These are phyloP conservation scores for Physcomitrellopsis africana DNA, from an alignment of 225 moss, liverwort and hornwort species.

Conservation along the genomic window DNA sequence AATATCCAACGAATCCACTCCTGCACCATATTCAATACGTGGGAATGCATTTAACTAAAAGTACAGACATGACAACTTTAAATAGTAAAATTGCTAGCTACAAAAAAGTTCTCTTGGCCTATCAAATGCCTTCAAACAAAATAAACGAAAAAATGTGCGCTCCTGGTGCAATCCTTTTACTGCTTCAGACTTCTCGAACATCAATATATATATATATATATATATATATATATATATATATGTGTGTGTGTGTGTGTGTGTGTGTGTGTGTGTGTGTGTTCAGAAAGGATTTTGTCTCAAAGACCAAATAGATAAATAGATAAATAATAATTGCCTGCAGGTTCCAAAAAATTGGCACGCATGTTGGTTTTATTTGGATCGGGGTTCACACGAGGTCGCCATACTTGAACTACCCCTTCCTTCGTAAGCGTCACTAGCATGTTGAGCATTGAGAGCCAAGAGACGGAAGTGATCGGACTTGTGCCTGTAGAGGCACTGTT, in stretches of 20 bases:
- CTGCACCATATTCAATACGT: slow-evolving; percentile 48
- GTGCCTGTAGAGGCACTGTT: slow-evolving; percentile 81
- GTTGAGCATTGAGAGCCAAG: slow-evolving; percentile 93
- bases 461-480: slow-evolving; percentile 79
- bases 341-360: slow-evolving; percentile 94
- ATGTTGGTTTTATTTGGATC: slow-evolving; percentile 79
- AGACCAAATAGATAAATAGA: slow-evolving; percentile 1
- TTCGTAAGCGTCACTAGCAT: slow-evolving; percentile 90
- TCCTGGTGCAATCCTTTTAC: background rate
- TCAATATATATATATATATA: too few species aligned
- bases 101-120: background rate
- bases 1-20: slow-evolving; percentile 92
- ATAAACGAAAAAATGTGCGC: background rate
- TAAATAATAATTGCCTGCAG: slow-evolving; percentile 65
- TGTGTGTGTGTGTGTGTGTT: too few species aligned
- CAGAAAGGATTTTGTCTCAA: background rate
- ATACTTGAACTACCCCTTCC: slow-evolving; percentile 88
- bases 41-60: slow-evolving; percentile 19
- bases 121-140: background rate
- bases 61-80: background rate
- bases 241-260: too few species aligned
- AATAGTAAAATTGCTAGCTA: background rate
- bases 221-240: too few species aligned
- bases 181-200: too few species aligned
- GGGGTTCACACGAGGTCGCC: slow-evolving; percentile 83